phyloP scores from a whole-genome alignment of 208 protist species.

The Wallacemonas sp. region DNA sequence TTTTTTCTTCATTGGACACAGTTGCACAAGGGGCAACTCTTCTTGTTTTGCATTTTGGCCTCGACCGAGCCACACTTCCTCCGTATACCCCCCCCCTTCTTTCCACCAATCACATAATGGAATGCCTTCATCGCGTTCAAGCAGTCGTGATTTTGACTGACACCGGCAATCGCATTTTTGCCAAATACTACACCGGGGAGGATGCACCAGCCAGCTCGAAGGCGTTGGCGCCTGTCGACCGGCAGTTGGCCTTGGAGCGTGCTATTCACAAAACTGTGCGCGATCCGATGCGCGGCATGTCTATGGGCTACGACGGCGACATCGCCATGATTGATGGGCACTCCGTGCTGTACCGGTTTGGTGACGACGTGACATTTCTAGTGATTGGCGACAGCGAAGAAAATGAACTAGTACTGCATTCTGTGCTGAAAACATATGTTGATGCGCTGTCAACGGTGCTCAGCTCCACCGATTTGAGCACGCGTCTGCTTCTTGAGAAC shows the following conservation, averaged over 20 bases:
- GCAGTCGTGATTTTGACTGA: conserved; percentile 79
- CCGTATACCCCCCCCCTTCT: too few relatives aligned
- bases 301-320: conserved; percentile 37
- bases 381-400: conserved; percentile 81
- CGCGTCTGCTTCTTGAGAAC: conserved; percentile 69
- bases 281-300: conserved; percentile 24
- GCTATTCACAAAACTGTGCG: conserved; percentile 28
- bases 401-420: conserved; percentile 82
- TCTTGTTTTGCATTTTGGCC: too few relatives aligned
- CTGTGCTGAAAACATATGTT: conserved; percentile 61
- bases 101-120: conserved; percentile 53
- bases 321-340: conserved; percentile 80
- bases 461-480: conserved; percentile 50
- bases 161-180: conserved; percentile 66
- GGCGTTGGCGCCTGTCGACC: conserved; percentile 54
- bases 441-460: conserved; percentile 64
- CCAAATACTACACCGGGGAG: conserved; percentile 87
- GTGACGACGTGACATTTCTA: conserved; percentile 67
- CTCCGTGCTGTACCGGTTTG: conserved; percentile 62
- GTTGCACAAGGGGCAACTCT: too few relatives aligned
- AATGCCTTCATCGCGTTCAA: conserved; percentile 87
- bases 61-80: too few relatives aligned
- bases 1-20: too few relatives aligned
- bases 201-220: conserved; percentile 48
- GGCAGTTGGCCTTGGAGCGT: conserved; percentile 68